Conservation (phyloP, 2,329 filamentous ascomycete species). For the Capronia americana region DNA sequence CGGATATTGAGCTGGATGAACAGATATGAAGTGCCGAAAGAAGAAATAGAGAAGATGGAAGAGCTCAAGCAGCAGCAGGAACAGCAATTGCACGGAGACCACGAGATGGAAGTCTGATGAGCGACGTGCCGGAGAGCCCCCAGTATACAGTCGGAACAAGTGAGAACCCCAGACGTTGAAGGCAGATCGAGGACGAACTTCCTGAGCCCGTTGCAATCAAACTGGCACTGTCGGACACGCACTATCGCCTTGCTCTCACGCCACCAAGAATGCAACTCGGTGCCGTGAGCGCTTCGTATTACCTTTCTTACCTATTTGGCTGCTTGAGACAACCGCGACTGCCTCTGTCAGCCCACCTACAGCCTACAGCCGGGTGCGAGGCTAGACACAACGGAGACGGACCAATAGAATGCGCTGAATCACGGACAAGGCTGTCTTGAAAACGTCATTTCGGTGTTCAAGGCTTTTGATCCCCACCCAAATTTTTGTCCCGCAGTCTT, state of each 20-base stretch:
- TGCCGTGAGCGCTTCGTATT: too few species aligned
- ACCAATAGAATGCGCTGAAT: not conserved
- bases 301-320: too few species aligned
- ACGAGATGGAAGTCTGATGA: slow-evolving; percentile 22
- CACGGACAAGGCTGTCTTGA: slow-evolving; percentile 4
- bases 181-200: too few species aligned
- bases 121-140: not conserved
- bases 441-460: not conserved
- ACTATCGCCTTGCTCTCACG: too few species aligned
- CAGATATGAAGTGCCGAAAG: slow-evolving; percentile 41
- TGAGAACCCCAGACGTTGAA: not conserved
- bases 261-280: too few species aligned
- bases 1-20: slow-evolving; percentile 62
- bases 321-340: too few species aligned
- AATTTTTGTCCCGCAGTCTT: slow-evolving; percentile 20
- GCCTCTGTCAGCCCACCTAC: too few species aligned
- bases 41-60: slow-evolving; percentile 36
- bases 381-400: not conserved
- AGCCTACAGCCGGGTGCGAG: not conserved
- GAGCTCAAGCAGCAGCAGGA: slow-evolving; percentile 15
- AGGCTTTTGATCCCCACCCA: not conserved
- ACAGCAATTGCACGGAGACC: slow-evolving; percentile 17
- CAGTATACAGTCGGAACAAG: not conserved
- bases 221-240: too few species aligned
- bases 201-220: too few species aligned